phyloP scores from a whole-genome alignment of 495 filamentous ascomycete genomes.

The Alectoria sarmentosa region DNA sequence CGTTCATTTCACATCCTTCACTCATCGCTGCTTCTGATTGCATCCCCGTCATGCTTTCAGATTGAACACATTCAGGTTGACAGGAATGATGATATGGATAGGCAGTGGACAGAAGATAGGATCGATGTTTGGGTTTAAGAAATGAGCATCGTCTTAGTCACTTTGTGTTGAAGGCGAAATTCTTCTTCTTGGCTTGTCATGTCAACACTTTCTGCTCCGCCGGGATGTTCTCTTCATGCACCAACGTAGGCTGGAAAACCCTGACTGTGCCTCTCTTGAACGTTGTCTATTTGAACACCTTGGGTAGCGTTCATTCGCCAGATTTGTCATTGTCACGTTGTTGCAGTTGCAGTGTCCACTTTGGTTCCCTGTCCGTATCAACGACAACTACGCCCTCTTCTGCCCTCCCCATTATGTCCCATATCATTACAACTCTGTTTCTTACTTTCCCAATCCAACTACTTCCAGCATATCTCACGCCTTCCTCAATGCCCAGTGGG shows the following conservation, averaged over 20 bases:
- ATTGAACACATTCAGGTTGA: too few species aligned
- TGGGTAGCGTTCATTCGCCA: neutral
- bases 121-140: too few species aligned
- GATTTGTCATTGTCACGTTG: neutral
- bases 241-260: neutral
- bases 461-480: slow-evolving; percentile 67
- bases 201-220: neutral
- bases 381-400: slow-evolving; percentile 44
- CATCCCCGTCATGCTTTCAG: neutral
- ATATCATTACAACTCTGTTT: slow-evolving; percentile 20
- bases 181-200: too few species aligned
- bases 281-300: neutral
- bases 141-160: too few species aligned
- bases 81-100: too few species aligned
- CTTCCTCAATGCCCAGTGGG: slow-evolving; percentile 17
- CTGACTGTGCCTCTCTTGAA: neutral
- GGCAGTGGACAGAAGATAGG: too few species aligned
- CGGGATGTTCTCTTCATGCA: neutral
- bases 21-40: neutral
- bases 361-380: slow-evolving; percentile 32
- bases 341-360: slow-evolving; percentile 1
- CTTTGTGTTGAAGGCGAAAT: too few species aligned
- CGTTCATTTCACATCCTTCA: neutral
- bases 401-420: slow-evolving; percentile 37
- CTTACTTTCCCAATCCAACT: slow-evolving; percentile 63